Percentiles rank a stretch among this genome's conserved stretches.
These are phyloP conservation scores for Aspergillus flavus DNA, from an alignment of 2,329 filamentous ascomycete species.

Conservation along the genomic window DNA sequence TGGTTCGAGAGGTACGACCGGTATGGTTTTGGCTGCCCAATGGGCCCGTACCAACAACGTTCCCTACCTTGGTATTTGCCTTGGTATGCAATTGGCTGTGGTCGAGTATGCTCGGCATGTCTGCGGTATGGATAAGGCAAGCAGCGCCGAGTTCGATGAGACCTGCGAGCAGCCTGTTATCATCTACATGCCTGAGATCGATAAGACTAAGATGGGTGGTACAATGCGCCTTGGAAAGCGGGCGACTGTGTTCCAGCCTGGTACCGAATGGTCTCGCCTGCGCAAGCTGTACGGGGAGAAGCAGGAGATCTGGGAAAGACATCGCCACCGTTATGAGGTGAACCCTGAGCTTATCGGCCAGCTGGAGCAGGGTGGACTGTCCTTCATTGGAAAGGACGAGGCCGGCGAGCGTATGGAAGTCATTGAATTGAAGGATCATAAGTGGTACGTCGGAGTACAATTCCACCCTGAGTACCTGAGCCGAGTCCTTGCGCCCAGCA, in stretches of 20 bases:
- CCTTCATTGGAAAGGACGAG: slow-evolving; percentile 79
- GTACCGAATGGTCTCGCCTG: slow-evolving; percentile 76
- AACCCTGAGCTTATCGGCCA: slow-evolving; percentile 75
- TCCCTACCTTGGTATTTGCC: slow-evolving; percentile 86
- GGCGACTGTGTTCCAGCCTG: slow-evolving; percentile 72
- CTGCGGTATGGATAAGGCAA: slow-evolving; percentile 63
- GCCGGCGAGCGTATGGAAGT: slow-evolving; percentile 80
- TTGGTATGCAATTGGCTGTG: slow-evolving; percentile 91
- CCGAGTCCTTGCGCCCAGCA: slow-evolving; percentile 72
- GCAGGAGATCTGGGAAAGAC: slow-evolving; percentile 67
- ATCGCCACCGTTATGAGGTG: slow-evolving; percentile 88
- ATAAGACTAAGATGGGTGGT: slow-evolving; percentile 75
- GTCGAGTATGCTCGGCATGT: slow-evolving; percentile 83
- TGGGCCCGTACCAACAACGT: slow-evolving; percentile 82
- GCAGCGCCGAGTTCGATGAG: slow-evolving; percentile 59
- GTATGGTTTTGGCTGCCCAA: slow-evolving; percentile 85
- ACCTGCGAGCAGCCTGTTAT: slow-evolving; percentile 69
- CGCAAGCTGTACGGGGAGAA: slow-evolving; percentile 70
- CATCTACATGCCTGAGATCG: slow-evolving; percentile 90
- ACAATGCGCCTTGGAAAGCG: slow-evolving; percentile 84
- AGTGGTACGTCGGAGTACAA: slow-evolving; percentile 83
- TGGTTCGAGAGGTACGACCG: slow-evolving; percentile 77
- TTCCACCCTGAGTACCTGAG: slow-evolving; percentile 86
- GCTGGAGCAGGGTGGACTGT: slow-evolving; percentile 69
- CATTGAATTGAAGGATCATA: slow-evolving; percentile 79